Evolutionary conservation across 805 yeast species (phyloP).

Genomic region (Candida endomychidarum): DNA sequence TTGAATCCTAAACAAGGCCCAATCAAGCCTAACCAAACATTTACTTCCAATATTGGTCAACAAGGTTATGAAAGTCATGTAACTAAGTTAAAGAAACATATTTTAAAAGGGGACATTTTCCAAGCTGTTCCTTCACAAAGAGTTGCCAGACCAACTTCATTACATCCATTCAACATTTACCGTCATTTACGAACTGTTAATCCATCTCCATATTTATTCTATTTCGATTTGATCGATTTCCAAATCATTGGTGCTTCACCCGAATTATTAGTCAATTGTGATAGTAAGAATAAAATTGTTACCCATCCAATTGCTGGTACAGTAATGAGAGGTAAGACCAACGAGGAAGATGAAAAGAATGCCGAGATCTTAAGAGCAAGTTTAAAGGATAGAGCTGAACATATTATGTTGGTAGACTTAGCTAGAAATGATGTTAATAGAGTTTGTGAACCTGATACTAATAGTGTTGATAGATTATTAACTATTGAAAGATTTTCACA

Average conservation of each 20-base stretch:
- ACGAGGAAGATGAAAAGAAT: conserved; percentile 85
- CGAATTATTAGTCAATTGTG: conserved; percentile 84
- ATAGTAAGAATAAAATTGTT: conserved; percentile 65
- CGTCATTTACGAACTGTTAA: conserved; percentile 93
- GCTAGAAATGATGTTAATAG: conserved; percentile 96
- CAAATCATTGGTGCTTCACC: conserved; percentile 98
- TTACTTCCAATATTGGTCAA: conserved; percentile 88
- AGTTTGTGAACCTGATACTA: conserved; percentile 83
- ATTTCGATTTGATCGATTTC: conserved; percentile 87
- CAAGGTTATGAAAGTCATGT: conserved; percentile 91
- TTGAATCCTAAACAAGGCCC: conserved; percentile 74
- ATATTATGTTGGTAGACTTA: conserved; percentile 96
- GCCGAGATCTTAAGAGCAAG: conserved; percentile 75
- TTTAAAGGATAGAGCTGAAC: conserved; percentile 94
- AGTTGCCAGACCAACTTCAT: conserved; percentile 88
- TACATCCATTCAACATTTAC: conserved; percentile 96
- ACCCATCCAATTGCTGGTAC: conserved; percentile 99
- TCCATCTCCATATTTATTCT: conserved; percentile 96
- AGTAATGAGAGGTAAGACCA: conserved; percentile 82
- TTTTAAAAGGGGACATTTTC: conserved; percentile 87
- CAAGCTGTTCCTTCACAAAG: conserved; percentile 99
- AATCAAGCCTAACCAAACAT: conserved; percentile 64
- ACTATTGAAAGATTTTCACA: conserved; percentile 93
- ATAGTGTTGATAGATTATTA: conserved; percentile 83
- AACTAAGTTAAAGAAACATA: conserved; percentile 69